These are phyloP conservation scores for Penicillium robsamsonii DNA, from an alignment of 495 filamentous ascomycete genomes.

Conservation along the genomic window DNA sequence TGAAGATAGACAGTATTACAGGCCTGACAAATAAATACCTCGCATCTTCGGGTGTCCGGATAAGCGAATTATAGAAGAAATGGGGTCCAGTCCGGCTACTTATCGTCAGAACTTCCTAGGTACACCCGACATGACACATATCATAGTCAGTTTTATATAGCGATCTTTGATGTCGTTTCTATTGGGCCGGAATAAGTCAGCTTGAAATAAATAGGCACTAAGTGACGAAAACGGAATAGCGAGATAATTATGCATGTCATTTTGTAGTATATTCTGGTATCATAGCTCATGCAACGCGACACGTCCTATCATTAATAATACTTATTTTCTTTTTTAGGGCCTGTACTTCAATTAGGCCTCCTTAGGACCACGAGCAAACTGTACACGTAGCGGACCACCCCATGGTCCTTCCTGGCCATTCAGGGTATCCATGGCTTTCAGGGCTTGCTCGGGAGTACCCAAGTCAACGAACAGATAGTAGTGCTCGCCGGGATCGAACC, in stretches of 20 bases:
- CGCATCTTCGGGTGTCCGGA: background rate
- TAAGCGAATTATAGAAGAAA: background rate
- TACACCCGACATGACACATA: background rate
- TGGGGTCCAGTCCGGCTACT: background rate
- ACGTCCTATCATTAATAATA: conserved; percentile 21
- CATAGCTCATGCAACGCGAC: conserved; percentile 9
- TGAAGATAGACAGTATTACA: background rate
- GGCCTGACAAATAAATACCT: background rate
- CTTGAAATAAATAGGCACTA: background rate
- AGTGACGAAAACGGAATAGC: background rate
- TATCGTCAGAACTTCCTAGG: no score
- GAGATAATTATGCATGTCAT: background rate
- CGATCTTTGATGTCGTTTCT: background rate
- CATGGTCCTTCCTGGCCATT: conserved; percentile 44
- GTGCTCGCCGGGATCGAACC: conserved; percentile 53
- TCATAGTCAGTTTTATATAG: background rate
- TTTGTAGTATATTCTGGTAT: conserved; percentile 4
- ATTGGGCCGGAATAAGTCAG: background rate
- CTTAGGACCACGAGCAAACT: conserved; percentile 37
- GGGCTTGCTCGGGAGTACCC: conserved; percentile 52
- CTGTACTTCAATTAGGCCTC: background rate
- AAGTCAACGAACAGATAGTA: conserved; percentile 72
- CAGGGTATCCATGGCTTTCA: conserved; percentile 45
- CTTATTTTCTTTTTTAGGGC: conserved; percentile 17
- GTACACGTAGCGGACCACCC: conserved; percentile 46